phyloP scores from a whole-genome alignment of 495 filamentous ascomycete species.

The Aspergillus carlsbadensis region DNA sequence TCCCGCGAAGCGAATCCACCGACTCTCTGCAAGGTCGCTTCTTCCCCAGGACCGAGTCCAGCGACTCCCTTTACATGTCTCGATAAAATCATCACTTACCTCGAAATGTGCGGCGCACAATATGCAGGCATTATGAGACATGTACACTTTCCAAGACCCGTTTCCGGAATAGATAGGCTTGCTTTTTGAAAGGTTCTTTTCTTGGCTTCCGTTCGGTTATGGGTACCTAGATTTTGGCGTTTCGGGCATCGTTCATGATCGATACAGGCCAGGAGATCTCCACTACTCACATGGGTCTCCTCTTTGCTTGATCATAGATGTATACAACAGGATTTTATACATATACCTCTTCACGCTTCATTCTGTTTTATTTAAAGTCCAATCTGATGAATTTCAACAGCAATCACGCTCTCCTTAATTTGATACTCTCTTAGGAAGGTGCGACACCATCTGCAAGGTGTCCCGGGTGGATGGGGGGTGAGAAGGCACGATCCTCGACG shows the following conservation, averaged over 20 bases:
- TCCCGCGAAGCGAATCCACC: constrained; percentile 45
- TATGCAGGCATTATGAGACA: background rate
- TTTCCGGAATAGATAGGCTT: constrained; percentile 1
- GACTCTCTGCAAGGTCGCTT: constrained; percentile 44
- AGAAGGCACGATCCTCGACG: too few relatives aligned
- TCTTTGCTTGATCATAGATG: constrained; percentile 9
- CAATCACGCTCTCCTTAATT: too few relatives aligned
- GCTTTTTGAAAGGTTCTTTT: constrained; percentile 1
- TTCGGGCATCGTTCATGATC: constrained; percentile 1
- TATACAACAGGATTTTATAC: constrained; percentile 6
- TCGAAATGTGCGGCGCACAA: background rate
- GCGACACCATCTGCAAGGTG: too few relatives aligned
- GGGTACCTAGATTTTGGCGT: constrained; percentile 1
- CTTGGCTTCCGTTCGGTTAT: background rate
- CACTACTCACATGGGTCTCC: constrained; percentile 1
- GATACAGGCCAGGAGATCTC: background rate
- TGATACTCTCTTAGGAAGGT: too few relatives aligned
- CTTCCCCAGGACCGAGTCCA: constrained; percentile 44
- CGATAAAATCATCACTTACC: constrained; percentile 23
- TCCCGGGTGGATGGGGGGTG: background rate
- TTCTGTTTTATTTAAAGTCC: background rate
- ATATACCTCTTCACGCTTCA: constrained; percentile 1
- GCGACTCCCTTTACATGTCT: constrained; percentile 43
- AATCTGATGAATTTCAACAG: too few relatives aligned
- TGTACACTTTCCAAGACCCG: background rate